Percentiles rank a stretch among this genome's conserved stretches.
These are phyloP conservation scores for Oryza officinalis DNA, from an alignment of 176 grass and related monocot species.

Conservation along the genomic window DNA sequence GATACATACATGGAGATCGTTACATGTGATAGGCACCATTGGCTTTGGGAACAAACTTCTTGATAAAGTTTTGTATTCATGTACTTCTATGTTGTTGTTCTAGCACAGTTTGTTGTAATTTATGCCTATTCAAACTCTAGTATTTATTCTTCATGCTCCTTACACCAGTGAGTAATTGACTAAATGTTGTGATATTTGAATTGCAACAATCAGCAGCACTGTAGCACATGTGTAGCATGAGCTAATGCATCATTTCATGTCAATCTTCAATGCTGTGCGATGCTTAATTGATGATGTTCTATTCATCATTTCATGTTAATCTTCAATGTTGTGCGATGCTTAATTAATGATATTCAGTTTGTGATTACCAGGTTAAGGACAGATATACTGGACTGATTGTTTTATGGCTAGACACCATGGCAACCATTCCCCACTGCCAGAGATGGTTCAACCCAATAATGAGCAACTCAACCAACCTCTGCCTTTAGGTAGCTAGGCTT, in stretches of 20 bases:
- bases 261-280: not conserved
- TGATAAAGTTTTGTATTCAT: not conserved
- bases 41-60: not conserved
- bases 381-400: not conserved
- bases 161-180: not conserved
- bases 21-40: not conserved
- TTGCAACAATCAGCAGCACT: not conserved
- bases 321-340: not conserved
- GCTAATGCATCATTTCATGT: not conserved
- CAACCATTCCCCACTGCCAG: constrained; percentile 27
- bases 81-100: not conserved
- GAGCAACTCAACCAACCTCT: constrained; percentile 19
- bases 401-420: constrained; percentile 38
- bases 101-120: not conserved
- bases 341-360: constrained; percentile 32
- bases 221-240: not conserved
- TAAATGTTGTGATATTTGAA: not conserved
- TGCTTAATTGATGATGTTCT: constrained; percentile 28
- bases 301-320: not conserved
- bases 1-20: not conserved
- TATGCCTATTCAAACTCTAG: not conserved
- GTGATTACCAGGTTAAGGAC: constrained; percentile 31
- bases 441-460: constrained; percentile 48
- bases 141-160: not conserved
- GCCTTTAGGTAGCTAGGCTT: constrained; percentile 43